Evolutionary conservation across 192 early-diverging fungal genomes (phyloP).

Genomic region (Obelidium mucronatum): DNA sequence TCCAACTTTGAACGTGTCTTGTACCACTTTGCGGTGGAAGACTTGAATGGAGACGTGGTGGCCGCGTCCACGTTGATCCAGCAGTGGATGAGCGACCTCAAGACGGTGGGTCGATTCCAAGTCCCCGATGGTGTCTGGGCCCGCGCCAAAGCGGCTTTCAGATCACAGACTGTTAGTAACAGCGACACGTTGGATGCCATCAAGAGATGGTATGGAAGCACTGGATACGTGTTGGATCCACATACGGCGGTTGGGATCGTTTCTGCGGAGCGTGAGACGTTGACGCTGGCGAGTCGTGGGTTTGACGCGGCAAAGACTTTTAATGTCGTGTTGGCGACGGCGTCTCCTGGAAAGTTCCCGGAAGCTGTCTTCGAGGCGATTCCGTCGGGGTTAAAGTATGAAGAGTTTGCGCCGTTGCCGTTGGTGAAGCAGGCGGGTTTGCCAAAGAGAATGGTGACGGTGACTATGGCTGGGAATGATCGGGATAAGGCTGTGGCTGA

Average conservation of each 20-base stretch:
- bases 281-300: not conserved
- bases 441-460: constrained; percentile 46
- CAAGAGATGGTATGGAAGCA: constrained; percentile 55
- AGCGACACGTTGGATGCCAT: constrained; percentile 80
- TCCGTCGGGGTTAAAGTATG: constrained; percentile 48
- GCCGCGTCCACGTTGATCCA: constrained; percentile 32
- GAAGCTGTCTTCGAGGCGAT: constrained; percentile 84
- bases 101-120: constrained; percentile 72
- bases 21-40: constrained; percentile 74
- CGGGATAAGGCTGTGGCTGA: constrained; percentile 21
- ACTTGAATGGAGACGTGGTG: constrained; percentile 41
- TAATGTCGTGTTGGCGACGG: constrained; percentile 81
- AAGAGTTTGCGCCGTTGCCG: constrained; percentile 59
- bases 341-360: constrained; percentile 96
- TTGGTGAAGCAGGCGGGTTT: constrained; percentile 51
- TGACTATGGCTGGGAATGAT: constrained; percentile 12
- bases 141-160: constrained; percentile 75
- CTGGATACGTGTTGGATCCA: constrained; percentile 92
- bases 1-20: constrained; percentile 98
- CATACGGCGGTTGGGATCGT: constrained; percentile 96
- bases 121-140: constrained; percentile 68
- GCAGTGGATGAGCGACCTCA: constrained; percentile 83
- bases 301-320: constrained; percentile 45
- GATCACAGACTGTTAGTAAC: constrained; percentile 78
- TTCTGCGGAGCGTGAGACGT: constrained; percentile 69